Evolutionary conservation across 192 early-diverging fungal species (phyloP).

Genomic region (Fimicolochytrium jonesii): DNA sequence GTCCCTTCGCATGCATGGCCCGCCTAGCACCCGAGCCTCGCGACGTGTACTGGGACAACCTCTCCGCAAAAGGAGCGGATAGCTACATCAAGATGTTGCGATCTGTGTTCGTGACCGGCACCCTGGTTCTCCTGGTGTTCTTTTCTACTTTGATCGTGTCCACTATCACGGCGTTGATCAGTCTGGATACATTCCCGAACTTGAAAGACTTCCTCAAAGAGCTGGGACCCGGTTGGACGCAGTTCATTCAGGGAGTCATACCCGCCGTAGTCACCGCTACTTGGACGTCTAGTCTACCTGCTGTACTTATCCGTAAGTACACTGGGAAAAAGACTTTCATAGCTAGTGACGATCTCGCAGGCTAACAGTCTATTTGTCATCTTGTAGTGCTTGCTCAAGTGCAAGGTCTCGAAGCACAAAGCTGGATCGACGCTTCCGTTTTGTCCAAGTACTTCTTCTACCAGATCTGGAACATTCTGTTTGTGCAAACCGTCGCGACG

Average conservation of each 20-base stretch:
- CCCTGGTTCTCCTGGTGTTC: slow-evolving; percentile 34
- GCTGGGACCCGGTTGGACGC: slow-evolving; percentile 25
- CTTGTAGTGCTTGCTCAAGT: slow-evolving; percentile 36
- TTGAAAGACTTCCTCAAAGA: slow-evolving; percentile 25
- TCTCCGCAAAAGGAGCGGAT: slow-evolving; percentile 39
- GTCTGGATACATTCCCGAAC: slow-evolving; percentile 35
- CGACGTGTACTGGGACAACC: slow-evolving; percentile 54
- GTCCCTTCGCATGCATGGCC: slow-evolving; percentile 48
- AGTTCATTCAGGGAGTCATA: slow-evolving; percentile 44
- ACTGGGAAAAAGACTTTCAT: background rate
- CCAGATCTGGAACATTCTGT: slow-evolving; percentile 45
- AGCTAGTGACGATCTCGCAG: slow-evolving; percentile 2
- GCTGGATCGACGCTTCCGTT: slow-evolving; percentile 47
- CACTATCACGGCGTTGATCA: slow-evolving; percentile 27
- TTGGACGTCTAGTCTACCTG: slow-evolving; percentile 46
- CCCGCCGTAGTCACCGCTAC: slow-evolving; percentile 40
- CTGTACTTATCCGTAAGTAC: slow-evolving; percentile 35
- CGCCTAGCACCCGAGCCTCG: slow-evolving; percentile 51
- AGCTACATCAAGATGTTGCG: slow-evolving; percentile 48
- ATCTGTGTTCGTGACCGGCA: slow-evolving; percentile 25
- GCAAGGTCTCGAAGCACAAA: slow-evolving; percentile 47
- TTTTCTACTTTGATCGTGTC: slow-evolving; percentile 35
- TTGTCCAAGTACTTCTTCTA: slow-evolving; percentile 54
- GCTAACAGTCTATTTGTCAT: background rate
- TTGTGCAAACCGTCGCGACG: slow-evolving; percentile 35